phyloP scores from a whole-genome alignment of 139 green algal species.

The Chlorella sp. region DNA sequence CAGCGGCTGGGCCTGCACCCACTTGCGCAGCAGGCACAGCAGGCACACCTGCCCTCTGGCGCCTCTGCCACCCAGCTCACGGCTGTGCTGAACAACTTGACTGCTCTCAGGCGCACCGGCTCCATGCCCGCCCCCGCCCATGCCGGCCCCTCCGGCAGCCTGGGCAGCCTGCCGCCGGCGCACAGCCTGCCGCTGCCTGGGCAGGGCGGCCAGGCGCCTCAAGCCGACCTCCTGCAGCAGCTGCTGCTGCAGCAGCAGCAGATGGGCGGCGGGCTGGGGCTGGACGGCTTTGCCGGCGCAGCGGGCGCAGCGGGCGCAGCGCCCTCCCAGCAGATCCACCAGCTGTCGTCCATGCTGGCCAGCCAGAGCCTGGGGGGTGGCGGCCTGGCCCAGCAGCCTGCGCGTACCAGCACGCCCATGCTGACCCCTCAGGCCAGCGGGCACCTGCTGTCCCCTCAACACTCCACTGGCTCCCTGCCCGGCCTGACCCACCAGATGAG shows the following conservation, averaged over 20 bases:
- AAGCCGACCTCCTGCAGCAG: constrained; percentile 6
- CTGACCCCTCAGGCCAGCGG: not conserved
- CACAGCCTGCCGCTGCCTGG: constrained; percentile 10
- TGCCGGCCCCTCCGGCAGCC: too few species aligned
- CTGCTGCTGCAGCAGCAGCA: constrained; percentile 16
- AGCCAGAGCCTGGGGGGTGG: constrained; percentile 16
- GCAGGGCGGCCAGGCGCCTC: not conserved
- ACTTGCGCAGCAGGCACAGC: constrained; percentile 15
- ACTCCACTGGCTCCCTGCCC: not conserved
- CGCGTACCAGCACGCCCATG: not conserved
- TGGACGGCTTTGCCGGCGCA: constrained; percentile 9
- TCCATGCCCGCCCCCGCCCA: not conserved
- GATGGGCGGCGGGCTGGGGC: too few species aligned
- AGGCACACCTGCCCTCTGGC: not conserved
- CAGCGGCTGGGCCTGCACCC: constrained; percentile 26
- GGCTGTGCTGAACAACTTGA: constrained; percentile 41
- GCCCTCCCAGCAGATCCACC: constrained; percentile 14
- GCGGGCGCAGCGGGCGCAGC: not conserved
- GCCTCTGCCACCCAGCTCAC: constrained; percentile 36
- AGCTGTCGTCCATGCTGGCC: constrained; percentile 30
- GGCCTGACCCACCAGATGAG: not conserved
- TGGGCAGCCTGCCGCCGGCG: not conserved
- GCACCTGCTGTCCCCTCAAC: not conserved
- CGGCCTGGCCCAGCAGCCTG: too few species aligned
- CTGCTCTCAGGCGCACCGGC: constrained; percentile 23